A percentile compares a stretch with the other conserved stretches of the same genome.
These are phyloP conservation scores for Rhizopogon vulgaris DNA, from an alignment of 768 basidiomycete genomes.

Conservation along the genomic window DNA sequence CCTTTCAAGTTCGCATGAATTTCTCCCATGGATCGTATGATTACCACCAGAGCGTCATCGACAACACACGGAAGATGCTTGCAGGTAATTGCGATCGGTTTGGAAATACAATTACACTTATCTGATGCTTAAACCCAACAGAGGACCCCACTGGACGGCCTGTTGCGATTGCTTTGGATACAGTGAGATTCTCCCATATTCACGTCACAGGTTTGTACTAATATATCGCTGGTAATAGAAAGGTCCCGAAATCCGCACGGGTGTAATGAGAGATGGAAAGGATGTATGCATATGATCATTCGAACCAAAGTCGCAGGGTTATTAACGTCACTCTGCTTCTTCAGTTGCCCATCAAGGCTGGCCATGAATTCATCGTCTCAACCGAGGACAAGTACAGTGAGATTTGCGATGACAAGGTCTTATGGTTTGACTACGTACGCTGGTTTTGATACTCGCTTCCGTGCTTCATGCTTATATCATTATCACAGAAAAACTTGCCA, in stretches of 20 bases:
- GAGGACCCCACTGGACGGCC: slow-evolving; percentile 78
- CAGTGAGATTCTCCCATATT: slow-evolving; percentile 43
- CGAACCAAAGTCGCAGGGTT: background rate
- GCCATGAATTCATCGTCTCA: slow-evolving; percentile 90
- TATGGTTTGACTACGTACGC: slow-evolving; percentile 93
- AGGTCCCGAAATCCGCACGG: slow-evolving; percentile 99
- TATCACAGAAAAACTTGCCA: slow-evolving; percentile 71
- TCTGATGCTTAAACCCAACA: slow-evolving; percentile 20
- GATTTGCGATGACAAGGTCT: slow-evolving; percentile 71
- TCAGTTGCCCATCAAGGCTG: slow-evolving; percentile 78
- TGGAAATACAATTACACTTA: background rate
- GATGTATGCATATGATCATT: slow-evolving; percentile 57
- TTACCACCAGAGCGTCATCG: slow-evolving; percentile 98
- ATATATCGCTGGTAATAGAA: slow-evolving; percentile 48
- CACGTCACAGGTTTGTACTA: slow-evolving; percentile 1
- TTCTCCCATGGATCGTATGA: slow-evolving; percentile 99
- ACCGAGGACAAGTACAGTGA: slow-evolving; percentile 80
- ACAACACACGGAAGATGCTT: slow-evolving; percentile 89
- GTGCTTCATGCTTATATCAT: slow-evolving; percentile 1
- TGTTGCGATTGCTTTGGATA: slow-evolving; percentile 96
- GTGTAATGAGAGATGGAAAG: slow-evolving; percentile 76
- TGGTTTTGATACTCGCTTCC: background rate
- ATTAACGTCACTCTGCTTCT: slow-evolving; percentile 3
- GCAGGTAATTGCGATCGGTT: slow-evolving; percentile 43
- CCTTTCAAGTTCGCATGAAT: slow-evolving; percentile 90